Conservation (phyloP, 2,329 filamentous ascomycete species). For the Graphiopsis chlorocephala region DNA sequence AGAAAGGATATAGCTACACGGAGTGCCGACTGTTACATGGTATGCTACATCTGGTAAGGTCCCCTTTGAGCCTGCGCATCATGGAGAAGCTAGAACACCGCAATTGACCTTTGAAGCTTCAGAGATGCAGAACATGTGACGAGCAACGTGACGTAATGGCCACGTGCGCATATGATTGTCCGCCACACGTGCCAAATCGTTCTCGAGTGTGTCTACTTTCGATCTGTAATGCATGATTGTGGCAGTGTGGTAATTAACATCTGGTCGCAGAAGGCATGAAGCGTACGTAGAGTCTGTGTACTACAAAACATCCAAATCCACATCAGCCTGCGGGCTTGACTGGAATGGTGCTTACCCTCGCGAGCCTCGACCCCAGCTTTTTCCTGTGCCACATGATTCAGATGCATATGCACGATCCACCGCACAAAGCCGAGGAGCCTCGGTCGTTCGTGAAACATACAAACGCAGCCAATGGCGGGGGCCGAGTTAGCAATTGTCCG, state of each 20-base stretch:
- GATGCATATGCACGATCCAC: neutral
- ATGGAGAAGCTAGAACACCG: neutral
- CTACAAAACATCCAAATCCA: neutral
- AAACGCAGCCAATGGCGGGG: constrained; percentile 4
- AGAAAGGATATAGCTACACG: neutral
- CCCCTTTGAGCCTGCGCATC: neutral
- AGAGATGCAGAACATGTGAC: constrained; percentile 1
- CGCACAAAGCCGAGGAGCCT: neutral
- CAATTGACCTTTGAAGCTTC: neutral
- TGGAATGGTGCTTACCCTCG: constrained; percentile 4
- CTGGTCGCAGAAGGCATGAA: neutral
- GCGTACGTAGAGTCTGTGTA: too few relatives aligned
- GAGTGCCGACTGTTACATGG: neutral
- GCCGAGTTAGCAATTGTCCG: constrained; percentile 4
- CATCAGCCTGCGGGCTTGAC: neutral
- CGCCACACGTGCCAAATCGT: neutral
- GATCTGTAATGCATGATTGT: neutral
- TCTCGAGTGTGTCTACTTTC: neutral
- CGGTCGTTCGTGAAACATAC: neutral
- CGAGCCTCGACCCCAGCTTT: neutral
- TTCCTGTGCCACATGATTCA: neutral
- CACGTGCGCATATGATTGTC: neutral
- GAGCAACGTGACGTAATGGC: neutral
- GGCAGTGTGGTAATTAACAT: neutral
- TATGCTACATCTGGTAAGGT: neutral